A percentile compares a stretch with the other conserved stretches of the same genome.
Conservation (phyloP, 768 basidiomycete genomes). For the Fomitopsis pulvina region DNA sequence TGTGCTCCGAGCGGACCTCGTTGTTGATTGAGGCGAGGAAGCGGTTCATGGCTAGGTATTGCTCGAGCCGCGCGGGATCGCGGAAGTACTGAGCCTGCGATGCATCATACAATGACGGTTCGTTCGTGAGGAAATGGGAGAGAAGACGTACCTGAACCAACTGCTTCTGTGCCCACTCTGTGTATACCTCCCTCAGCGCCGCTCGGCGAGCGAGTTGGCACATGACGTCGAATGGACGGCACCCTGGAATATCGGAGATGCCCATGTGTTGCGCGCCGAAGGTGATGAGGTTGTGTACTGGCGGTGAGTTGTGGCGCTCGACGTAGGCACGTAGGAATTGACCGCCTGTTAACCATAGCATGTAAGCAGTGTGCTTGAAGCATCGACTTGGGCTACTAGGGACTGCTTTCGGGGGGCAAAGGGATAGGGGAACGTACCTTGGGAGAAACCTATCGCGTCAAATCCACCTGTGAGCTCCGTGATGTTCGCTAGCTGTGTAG, state of each 20-base stretch:
- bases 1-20: conserved; percentile 49
- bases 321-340: conserved; percentile 86
- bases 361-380: not conserved
- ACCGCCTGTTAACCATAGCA: conserved; percentile 45
- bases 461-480: conserved; percentile 66
- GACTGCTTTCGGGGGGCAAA: not conserved
- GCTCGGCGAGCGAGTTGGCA: conserved; percentile 64
- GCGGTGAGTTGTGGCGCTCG: conserved; percentile 67
- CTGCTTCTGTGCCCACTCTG: conserved; percentile 69
- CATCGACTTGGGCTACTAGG: not conserved
- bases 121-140: not conserved
- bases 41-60: conserved; percentile 52
- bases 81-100: conserved; percentile 81
- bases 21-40: conserved; percentile 81
- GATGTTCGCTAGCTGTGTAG: conserved; percentile 56
- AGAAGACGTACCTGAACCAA: conserved; percentile 52
- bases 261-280: conserved; percentile 90
- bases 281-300: conserved; percentile 74
- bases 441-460: conserved; percentile 85
- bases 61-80: conserved; percentile 53
- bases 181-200: conserved; percentile 52
- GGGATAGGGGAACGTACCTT: conserved; percentile 37
- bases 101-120: not conserved
- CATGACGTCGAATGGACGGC: conserved; percentile 56
- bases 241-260: conserved; percentile 66